These are phyloP conservation scores for Saccharomycodes ludwigii DNA, from an alignment of 805 yeast genomes.

Conservation along the genomic window DNA sequence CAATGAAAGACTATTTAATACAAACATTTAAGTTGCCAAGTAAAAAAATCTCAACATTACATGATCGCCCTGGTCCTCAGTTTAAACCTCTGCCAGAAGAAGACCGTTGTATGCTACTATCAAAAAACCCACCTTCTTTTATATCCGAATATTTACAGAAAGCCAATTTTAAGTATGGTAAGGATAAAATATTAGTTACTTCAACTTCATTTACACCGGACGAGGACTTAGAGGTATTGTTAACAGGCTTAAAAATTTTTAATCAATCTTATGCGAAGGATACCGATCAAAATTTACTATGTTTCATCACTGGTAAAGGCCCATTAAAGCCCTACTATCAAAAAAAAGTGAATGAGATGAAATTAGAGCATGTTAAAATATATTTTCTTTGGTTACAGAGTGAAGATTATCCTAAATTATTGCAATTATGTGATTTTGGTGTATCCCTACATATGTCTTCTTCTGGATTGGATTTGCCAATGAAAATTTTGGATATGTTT, in stretches of 20 bases:
- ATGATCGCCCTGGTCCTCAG: conserved; percentile 73
- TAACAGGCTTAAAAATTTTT: conserved; percentile 55
- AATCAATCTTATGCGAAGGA: conserved; percentile 26
- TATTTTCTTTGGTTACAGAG: conserved; percentile 64
- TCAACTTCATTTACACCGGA: conserved; percentile 95
- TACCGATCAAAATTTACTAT: conserved; percentile 26
- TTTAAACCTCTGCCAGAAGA: conserved; percentile 38
- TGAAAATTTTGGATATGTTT: conserved; percentile 93
- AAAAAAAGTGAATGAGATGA: conserved; percentile 30
- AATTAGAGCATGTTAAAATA: conserved; percentile 39
- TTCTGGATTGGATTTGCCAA: conserved; percentile 89
- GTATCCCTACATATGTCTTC: conserved; percentile 84
- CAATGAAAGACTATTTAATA: conserved; percentile 52
- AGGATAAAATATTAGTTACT: conserved; percentile 59
- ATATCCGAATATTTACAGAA: too few relatives aligned
- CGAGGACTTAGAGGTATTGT: conserved; percentile 65
- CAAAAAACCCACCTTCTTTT: too few relatives aligned
- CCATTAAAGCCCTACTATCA: conserved; percentile 54
- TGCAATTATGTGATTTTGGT: conserved; percentile 75
- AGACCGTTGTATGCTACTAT: conserved; percentile 12
- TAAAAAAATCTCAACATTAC: conserved; percentile 47
- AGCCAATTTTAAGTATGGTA: conserved; percentile 22
- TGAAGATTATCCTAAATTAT: conserved; percentile 66
- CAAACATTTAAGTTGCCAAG: conserved; percentile 40
- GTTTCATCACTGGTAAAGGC: conserved; percentile 95